Evolutionary conservation across 1,139 yeast genomes (phyloP).

Genomic region (Yarrowia galli): DNA sequence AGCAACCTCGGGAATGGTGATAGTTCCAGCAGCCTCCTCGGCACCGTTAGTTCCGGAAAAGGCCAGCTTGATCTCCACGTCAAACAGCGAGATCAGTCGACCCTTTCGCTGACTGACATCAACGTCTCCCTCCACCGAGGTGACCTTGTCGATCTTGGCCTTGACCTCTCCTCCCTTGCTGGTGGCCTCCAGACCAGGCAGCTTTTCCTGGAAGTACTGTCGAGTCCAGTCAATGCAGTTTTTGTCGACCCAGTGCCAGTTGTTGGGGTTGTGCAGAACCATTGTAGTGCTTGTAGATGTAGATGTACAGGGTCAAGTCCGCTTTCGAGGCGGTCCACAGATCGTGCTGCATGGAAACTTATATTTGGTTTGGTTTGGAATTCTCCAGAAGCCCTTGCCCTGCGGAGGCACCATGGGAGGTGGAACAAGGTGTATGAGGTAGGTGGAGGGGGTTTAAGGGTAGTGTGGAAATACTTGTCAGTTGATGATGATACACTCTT

Average conservation of each 20-base stretch:
- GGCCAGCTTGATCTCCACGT: constrained; percentile 70
- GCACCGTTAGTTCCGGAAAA: constrained; percentile 59
- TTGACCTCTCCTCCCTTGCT: constrained; percentile 51
- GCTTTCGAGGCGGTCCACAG: neutral
- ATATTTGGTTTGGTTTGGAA: constrained; percentile 29
- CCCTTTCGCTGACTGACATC: constrained; percentile 98
- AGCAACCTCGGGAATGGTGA: constrained; percentile 91
- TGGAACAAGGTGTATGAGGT: neutral
- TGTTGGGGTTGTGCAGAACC: constrained; percentile 79
- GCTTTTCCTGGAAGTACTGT: constrained; percentile 68
- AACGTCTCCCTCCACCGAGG: constrained; percentile 90
- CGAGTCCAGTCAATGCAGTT: constrained; percentile 93
- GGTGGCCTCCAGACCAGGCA: constrained; percentile 59
- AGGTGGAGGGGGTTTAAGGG: too few species aligned
- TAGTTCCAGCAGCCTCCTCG: constrained; percentile 63
- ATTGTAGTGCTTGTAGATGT: constrained; percentile 48
- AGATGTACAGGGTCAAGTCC: constrained; percentile 3
- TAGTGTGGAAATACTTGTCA: too few species aligned
- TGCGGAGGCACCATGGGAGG: neutral
- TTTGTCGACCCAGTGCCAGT: constrained; percentile 99
- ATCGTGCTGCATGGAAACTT: constrained; percentile 28
- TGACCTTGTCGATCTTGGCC: constrained; percentile 61
- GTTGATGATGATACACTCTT: too few species aligned
- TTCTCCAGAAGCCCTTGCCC: constrained; percentile 37
- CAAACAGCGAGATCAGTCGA: constrained; percentile 90